Evolutionary conservation across 179 eudicot genomes (phyloP), one percentile per base, ranked within the genome.

Genomic region (Beta lomatogona): DNA sequence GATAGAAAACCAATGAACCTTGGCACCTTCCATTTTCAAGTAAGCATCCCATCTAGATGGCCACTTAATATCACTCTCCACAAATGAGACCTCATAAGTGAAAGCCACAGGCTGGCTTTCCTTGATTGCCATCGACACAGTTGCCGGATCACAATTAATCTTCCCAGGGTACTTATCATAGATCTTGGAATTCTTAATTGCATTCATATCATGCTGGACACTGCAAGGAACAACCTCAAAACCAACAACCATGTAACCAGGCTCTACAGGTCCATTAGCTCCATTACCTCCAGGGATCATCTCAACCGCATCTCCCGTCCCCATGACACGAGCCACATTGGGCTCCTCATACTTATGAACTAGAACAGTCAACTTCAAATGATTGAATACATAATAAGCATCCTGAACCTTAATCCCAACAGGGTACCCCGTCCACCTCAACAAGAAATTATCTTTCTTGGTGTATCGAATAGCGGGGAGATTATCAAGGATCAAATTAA

Each of bases 21-120:
- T 86, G 5, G 88, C 79, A 74, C 88, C 88, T 70, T 86, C 88
- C 88, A 86, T 86, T 21, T 86, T 86, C 82, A 86, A 83, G 79
- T 86, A 86, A 5, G 88, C 88, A 61, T 86, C 88, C 88, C 88
- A 86, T 45, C 88, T 86, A 65, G 88, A 86, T 10, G 88, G 88
- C 88, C 88, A 86, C 77, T 77, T 86, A 45, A 86, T 86, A 70
- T 86, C 88, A 78, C 88, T 86, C 41, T 80, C 84, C 71, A 83
- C 84, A 83, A 86, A 86, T 3, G 84, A 71, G 6, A 86, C 88
- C 86, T 86, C 88, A 58, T 86, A 86, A 65, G 76, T 80, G 68
- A 80, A 86, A 77, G 86, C 85, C 48, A 86, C 77, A 48, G 88
- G 80, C 58, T 83, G 84, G 13, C 60, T 74, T 46, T 83, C 88